Evolutionary conservation across 2,329 filamentous ascomycete genomes (phyloP).

Genomic region (Diplodia corticola): DNA sequence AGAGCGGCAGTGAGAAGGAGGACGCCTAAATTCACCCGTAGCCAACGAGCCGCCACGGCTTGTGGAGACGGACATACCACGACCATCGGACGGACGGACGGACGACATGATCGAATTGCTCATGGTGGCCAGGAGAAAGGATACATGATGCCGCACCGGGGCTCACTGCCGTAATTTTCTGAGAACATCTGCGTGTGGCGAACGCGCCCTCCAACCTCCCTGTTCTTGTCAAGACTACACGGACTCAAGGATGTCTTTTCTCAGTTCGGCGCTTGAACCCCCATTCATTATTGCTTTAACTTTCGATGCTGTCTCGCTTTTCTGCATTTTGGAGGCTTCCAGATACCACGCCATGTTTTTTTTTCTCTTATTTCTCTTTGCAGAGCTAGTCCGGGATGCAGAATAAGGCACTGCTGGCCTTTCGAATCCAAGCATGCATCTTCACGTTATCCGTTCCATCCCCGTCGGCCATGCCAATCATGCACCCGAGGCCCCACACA

Average conservation of each 20-base stretch:
- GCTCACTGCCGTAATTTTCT: neutral
- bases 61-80: neutral
- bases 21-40: constrained; percentile 10
- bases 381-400: constrained; percentile 7
- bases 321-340: constrained; percentile 13
- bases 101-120: constrained; percentile 4
- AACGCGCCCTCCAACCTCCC: neutral
- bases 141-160: neutral
- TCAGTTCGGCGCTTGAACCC: neutral
- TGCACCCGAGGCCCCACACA: constrained; percentile 1
- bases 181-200: neutral
- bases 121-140: neutral
- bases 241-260: neutral
- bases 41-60: neutral
- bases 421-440: constrained; percentile 13
- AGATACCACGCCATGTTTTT: constrained; percentile 19
- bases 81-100: neutral
- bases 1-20: constrained; percentile 23
- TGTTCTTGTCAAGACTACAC: neutral
- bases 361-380: constrained; percentile 1
- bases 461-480: neutral
- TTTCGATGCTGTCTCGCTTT: neutral
- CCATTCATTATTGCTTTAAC: constrained; percentile 1
- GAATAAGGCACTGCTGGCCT: neutral
- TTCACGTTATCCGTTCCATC: neutral